These are phyloP conservation scores for Danielia reshetovae DNA, from an alignment of 805 yeast species.

Conservation along the genomic window DNA sequence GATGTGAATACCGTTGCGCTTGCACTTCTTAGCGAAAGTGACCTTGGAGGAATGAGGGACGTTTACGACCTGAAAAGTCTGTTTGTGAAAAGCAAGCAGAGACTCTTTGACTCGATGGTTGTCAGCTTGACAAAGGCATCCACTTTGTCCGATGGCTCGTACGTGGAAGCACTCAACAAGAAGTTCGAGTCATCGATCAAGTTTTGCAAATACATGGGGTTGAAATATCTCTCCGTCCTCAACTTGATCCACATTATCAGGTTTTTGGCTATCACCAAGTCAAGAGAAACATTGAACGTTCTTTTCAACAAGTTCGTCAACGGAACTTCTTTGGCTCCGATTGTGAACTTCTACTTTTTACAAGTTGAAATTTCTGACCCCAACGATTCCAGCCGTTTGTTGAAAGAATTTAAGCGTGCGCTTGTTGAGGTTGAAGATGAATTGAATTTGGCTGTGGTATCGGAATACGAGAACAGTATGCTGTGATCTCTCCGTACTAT, in stretches of 20 bases:
- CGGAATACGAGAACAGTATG: constrained; percentile 7
- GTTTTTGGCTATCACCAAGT: constrained; percentile 22
- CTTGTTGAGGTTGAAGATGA: constrained; percentile 22
- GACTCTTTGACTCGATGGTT: constrained; percentile 9
- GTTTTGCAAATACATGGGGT: constrained; percentile 19
- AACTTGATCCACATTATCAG: constrained; percentile 23
- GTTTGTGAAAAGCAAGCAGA: constrained; percentile 9
- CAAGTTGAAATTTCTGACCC: constrained; percentile 18
- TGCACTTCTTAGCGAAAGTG: constrained; percentile 7
- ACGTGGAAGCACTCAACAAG: constrained; percentile 3
- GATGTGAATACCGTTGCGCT: constrained; percentile 7
- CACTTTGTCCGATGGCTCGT: constrained; percentile 1
- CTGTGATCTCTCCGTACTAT: neutral
- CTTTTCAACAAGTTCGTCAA: constrained; percentile 25
- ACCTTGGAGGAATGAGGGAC: constrained; percentile 14
- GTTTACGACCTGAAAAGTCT: constrained; percentile 8
- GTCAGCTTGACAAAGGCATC: constrained; percentile 16
- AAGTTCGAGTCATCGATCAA: constrained; percentile 22
- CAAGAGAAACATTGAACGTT: constrained; percentile 22
- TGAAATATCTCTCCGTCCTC: constrained; percentile 17
- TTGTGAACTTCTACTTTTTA: constrained; percentile 31
- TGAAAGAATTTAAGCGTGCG: constrained; percentile 21
- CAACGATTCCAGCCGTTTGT: constrained; percentile 18
- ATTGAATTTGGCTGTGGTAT: constrained; percentile 17
- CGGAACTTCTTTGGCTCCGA: constrained; percentile 11